Percentiles rank a stretch among this genome's conserved stretches.
These are phyloP conservation scores for Vararia minispora DNA, from an alignment of 768 basidiomycete species.

Conservation along the genomic window DNA sequence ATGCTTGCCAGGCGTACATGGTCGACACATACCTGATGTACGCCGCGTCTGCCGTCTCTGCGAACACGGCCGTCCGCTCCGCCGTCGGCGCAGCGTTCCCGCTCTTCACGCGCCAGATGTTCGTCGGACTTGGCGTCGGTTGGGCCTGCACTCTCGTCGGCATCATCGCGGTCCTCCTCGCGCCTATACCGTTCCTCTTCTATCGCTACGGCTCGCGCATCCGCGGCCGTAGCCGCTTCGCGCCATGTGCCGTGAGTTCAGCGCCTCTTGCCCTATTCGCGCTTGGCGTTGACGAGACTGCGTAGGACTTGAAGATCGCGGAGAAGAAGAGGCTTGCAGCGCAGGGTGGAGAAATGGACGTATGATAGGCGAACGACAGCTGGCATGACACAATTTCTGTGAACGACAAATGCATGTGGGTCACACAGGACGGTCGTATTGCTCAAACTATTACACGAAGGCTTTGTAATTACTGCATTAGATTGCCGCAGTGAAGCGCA, in stretches of 20 bases:
- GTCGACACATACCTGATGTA: conserved; percentile 39
- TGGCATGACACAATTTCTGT: too few relatives aligned
- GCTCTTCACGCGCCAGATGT: conserved; percentile 58
- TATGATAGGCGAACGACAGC: conserved; percentile 4
- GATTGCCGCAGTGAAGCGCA: too few relatives aligned
- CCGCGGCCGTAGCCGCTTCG: conserved; percentile 5
- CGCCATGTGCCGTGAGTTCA: conserved; percentile 4
- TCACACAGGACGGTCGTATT: too few relatives aligned
- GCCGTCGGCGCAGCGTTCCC: conserved; percentile 50
- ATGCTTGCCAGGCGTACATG: conserved; percentile 33
- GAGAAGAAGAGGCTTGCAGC: too few relatives aligned
- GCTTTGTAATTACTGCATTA: too few relatives aligned
- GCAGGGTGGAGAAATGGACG: too few relatives aligned
- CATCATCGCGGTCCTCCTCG: conserved; percentile 21
- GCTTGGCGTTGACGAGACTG: not conserved
- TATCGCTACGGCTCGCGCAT: conserved; percentile 20
- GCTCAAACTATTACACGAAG: too few relatives aligned
- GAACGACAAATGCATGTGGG: too few relatives aligned
- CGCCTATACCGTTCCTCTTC: conserved; percentile 27
- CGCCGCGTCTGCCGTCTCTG: conserved; percentile 51
- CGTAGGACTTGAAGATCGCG: conserved; percentile 7
- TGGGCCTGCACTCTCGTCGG: conserved; percentile 27
- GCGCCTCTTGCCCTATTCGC: not conserved
- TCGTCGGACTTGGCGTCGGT: conserved; percentile 23
- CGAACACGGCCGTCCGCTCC: conserved; percentile 48